phyloP scores from a whole-genome alignment of 805 yeast genomes.

The Metahyphopichia silvanorum region DNA sequence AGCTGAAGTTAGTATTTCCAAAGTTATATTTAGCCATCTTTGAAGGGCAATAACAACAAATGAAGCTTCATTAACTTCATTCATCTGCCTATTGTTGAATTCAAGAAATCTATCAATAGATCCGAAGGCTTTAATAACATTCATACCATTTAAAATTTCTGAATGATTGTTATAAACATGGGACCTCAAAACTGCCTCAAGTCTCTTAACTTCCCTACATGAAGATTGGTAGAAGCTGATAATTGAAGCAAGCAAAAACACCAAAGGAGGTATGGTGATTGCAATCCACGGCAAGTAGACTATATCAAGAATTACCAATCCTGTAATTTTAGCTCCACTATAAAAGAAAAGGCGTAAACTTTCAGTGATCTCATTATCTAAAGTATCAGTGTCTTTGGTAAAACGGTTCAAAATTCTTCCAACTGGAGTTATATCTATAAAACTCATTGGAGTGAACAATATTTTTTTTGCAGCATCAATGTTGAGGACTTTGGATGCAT shows the following conservation, averaged over 20 bases:
- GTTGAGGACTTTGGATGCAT: constrained; percentile 33
- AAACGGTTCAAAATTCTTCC: constrained; percentile 44
- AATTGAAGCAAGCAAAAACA: constrained; percentile 32
- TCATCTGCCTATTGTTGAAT: constrained; percentile 41
- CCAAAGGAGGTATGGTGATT: constrained; percentile 50
- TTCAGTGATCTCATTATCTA: constrained; percentile 44
- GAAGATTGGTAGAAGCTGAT: constrained; percentile 46
- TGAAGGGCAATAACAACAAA: constrained; percentile 50
- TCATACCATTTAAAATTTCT: constrained; percentile 47
- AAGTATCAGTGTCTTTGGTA: constrained; percentile 44
- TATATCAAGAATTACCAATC: constrained; percentile 43
- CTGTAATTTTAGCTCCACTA: constrained; percentile 38
- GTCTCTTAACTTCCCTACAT: constrained; percentile 45
- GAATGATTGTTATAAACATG: constrained; percentile 47
- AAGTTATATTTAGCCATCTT: constrained; percentile 60
- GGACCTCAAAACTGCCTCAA: constrained; percentile 47
- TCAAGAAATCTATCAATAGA: constrained; percentile 29
- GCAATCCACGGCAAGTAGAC: constrained; percentile 55
- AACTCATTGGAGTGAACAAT: constrained; percentile 42
- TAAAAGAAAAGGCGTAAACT: constrained; percentile 38
- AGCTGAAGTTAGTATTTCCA: constrained; percentile 45
- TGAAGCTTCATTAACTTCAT: constrained; percentile 52
- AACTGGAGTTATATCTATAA: constrained; percentile 41
- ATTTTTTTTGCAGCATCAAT: constrained; percentile 35
- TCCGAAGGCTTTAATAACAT: constrained; percentile 43